Percentiles rank a stretch among this genome's conserved stretches.
Conservation (phyloP, 257 asterid genomes). For the Paraleonurus japonicus region DNA sequence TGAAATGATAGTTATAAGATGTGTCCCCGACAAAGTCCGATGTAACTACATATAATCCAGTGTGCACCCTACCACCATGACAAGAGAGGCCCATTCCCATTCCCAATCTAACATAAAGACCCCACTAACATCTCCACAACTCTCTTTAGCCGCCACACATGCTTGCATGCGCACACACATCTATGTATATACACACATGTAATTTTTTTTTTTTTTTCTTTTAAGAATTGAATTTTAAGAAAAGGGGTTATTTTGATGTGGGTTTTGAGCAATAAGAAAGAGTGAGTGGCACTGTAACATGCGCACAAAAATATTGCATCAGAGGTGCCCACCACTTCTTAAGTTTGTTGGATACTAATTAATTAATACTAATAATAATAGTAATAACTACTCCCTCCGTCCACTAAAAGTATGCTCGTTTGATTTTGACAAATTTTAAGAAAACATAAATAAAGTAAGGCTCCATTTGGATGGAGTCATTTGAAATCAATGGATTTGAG, state of each 20-base stretch:
- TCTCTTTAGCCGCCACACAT: slow-evolving; percentile 78
- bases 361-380: too few species aligned
- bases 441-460: too few species aligned
- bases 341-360: slow-evolving; percentile 17
- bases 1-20: not conserved
- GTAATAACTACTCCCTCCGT: too few species aligned
- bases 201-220: not conserved
- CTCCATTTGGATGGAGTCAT: too few species aligned
- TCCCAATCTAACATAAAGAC: slow-evolving; percentile 54
- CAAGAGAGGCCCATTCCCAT: slow-evolving; percentile 46
- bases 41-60: slow-evolving; percentile 37
- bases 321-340: slow-evolving; percentile 49
- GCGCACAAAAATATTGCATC: slow-evolving; percentile 50
- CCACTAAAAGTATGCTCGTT: too few species aligned
- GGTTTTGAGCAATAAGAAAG: slow-evolving; percentile 31
- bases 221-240: not conserved
- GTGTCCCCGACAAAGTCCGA: slow-evolving; percentile 51
- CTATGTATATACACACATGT: not conserved
- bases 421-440: too few species aligned
- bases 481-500: too few species aligned
- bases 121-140: slow-evolving; percentile 72
- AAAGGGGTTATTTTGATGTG: slow-evolving; percentile 3
- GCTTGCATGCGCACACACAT: slow-evolving; percentile 51
- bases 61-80: slow-evolving; percentile 45
- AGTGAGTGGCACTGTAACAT: slow-evolving; percentile 68